These are phyloP conservation scores for Magnusiomyces tetraspermus DNA, from an alignment of 1,139 yeast species.

Conservation along the genomic window DNA sequence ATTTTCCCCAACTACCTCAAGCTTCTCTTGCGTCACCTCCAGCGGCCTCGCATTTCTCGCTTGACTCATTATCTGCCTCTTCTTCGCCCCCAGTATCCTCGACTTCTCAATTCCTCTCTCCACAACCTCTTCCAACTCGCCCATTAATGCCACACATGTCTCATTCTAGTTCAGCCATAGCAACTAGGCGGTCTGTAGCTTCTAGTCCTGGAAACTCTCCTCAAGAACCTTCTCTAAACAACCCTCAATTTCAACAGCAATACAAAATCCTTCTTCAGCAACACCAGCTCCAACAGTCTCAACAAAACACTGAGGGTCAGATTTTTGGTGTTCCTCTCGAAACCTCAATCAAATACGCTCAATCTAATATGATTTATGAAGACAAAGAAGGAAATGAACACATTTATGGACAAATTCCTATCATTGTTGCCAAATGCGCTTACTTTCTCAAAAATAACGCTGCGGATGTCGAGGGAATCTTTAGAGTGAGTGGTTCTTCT, in stretches of 20 bases:
- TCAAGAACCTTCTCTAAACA: no score
- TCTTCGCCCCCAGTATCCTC: conserved; percentile 1
- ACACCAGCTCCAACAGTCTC: not conserved
- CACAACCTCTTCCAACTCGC: conserved; percentile 11
- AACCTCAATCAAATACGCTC: conserved; percentile 63
- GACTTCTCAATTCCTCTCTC: not conserved
- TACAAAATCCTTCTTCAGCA: not conserved
- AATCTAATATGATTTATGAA: conserved; percentile 61
- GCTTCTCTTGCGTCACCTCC: not conserved
- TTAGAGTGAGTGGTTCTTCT: conserved; percentile 87
- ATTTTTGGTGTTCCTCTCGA: conserved; percentile 83
- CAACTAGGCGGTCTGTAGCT: no score
- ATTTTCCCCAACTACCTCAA: not conserved
- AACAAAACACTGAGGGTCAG: conserved; percentile 17
- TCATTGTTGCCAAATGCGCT: conserved; percentile 94
- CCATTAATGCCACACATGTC: conserved; percentile 28
- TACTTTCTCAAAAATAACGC: conserved; percentile 65
- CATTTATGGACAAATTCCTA: conserved; percentile 71
- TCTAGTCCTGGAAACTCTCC: no score
- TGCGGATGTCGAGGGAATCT: conserved; percentile 72
- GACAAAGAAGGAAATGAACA: conserved; percentile 43
- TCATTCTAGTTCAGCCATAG: conserved; percentile 24
- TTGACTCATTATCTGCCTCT: not conserved
- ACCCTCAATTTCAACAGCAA: conserved; percentile 24
- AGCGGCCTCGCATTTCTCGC: not conserved